Percentiles rank a stretch among this genome's conserved stretches.
Evolutionary conservation across 768 basidiomycete genomes (phyloP).

Genomic region (Tylopilus intermedius): DNA sequence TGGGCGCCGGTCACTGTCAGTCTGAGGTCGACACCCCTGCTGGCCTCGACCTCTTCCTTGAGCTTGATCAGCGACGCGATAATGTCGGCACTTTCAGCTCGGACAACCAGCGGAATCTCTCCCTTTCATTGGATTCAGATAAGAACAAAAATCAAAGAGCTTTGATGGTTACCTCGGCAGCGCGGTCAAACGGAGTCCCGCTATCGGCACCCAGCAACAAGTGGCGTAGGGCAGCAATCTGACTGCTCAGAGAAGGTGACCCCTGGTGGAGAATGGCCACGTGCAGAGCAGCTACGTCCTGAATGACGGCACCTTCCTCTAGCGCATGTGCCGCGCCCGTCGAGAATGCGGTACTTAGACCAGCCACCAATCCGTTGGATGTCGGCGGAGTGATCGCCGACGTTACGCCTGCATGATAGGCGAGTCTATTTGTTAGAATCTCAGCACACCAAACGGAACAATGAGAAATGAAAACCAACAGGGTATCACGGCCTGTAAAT

Average conservation of each 20-base stretch:
- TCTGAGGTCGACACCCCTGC: conserved; percentile 40
- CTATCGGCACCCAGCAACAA: conserved; percentile 43
- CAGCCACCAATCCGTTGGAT: conserved; percentile 47
- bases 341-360: conserved; percentile 55
- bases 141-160: neutral
- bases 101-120: conserved; percentile 66
- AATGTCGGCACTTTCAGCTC: conserved; percentile 72
- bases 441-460: neutral
- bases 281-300: conserved; percentile 59
- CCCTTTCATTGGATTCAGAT: conserved; percentile 40
- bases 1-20: conserved; percentile 63
- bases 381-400: conserved; percentile 54
- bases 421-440: conserved; percentile 43
- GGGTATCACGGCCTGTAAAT: conserved; percentile 54
- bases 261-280: conserved; percentile 47
- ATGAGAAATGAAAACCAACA: conserved; percentile 36
- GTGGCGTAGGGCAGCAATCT: conserved; percentile 67
- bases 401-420: conserved; percentile 63
- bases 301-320: conserved; percentile 52
- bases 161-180: conserved; percentile 37
- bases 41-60: conserved; percentile 56
- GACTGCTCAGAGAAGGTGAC: conserved; percentile 57
- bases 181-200: conserved; percentile 35
- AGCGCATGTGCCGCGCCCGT: conserved; percentile 54
- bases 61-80: conserved; percentile 73